Evolutionary conservation across 768 basidiomycete genomes (phyloP), one percentile per base, ranked within the genome.

Genomic region (Kondoa subrosea): DNA sequence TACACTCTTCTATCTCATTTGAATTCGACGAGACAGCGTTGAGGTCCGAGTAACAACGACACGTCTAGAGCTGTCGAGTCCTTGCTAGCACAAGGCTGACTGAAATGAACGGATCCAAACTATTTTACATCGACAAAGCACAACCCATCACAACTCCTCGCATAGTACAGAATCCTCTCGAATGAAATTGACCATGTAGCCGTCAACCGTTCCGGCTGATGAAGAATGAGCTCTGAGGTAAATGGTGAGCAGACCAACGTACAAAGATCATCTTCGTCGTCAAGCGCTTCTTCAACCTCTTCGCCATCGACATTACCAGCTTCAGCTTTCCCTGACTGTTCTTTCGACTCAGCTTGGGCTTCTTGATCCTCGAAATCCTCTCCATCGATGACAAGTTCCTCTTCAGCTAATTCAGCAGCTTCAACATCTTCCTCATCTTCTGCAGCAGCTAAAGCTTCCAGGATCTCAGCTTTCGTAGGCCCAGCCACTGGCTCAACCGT

Each of bases 341-440:
- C 79, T 27, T 79, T 81, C 4, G 73, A 80, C 12, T 72, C 78
- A 4, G 69, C 76, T 57, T 73, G 74, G 57, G 67, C 72, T n/a
- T 26, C 15, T 4, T 66, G 21, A 25, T 69, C 71, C 12, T 40
- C 66, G 30, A 75, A 75, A 67, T 74, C 76, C 33, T 78, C 79
- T 65, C 83, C 82, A n/a, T 78, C 84, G 73, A 91, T 88, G 71
- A 92, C 91, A 2, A 82, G 83, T 72, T 87, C 84, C 71, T 90
- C 88, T 32, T 86, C 88, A 33, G 87, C 88, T 59, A 85, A 86
- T 66, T 87, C 78, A 1, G 91, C 90, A 3, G 91, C 91, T 71
- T 82, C 82, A 0, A 84, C 85, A 74, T 96, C 92, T 75, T 91
- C 91, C 15, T 80, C 83, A 74, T 96, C 92, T 72, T 93, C 91